These are phyloP conservation scores for Cladobotryum protrusum DNA, from an alignment of 2,329 filamentous ascomycete species.

Conservation along the genomic window DNA sequence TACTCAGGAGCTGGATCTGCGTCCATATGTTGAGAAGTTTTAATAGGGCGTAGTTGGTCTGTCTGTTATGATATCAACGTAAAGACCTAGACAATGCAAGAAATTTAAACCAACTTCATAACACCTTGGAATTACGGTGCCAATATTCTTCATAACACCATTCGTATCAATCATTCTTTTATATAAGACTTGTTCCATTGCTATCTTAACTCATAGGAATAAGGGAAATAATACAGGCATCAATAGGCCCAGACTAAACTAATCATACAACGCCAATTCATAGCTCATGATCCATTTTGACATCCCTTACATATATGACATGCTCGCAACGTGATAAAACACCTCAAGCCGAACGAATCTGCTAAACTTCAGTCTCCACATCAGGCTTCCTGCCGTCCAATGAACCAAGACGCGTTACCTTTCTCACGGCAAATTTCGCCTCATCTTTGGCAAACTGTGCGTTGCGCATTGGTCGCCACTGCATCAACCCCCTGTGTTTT, in stretches of 20 bases:
- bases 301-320: background rate
- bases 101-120: too few species aligned
- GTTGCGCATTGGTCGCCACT: conserved; percentile 88
- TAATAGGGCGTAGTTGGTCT: conserved; percentile 29
- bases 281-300: background rate
- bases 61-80: too few species aligned
- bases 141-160: too few species aligned
- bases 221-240: too few species aligned
- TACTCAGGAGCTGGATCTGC: conserved; percentile 73
- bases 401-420: conserved; percentile 69
- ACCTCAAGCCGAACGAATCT: background rate
- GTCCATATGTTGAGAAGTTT: conserved; percentile 81
- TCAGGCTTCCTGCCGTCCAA: conserved; percentile 79
- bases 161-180: background rate
- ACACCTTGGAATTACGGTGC: too few species aligned
- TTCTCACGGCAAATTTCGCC: conserved; percentile 68
- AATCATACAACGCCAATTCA: background rate
- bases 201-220: too few species aligned
- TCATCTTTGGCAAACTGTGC: conserved; percentile 83
- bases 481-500: conserved; percentile 86
- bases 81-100: too few species aligned
- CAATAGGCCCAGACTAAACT: too few species aligned
- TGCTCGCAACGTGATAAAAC: background rate
- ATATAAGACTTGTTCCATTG: background rate
- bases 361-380: conserved; percentile 68